Evolutionary conservation across 2,329 filamentous ascomycete genomes (phyloP).

Genomic region (Alternaria sp.): DNA sequence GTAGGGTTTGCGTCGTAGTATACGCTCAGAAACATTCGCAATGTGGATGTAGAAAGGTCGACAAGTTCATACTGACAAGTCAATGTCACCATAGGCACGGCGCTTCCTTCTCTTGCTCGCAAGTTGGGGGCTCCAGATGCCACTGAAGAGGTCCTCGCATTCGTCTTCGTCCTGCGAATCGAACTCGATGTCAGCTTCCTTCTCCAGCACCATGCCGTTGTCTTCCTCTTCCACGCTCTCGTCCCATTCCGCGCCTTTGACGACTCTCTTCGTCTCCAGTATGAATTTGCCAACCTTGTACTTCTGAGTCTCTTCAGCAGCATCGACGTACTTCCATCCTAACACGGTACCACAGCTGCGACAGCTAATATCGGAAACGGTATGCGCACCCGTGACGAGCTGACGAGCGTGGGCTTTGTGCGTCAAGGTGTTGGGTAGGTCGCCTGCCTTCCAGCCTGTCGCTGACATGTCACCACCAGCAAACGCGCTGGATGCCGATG

Average conservation of each 20-base stretch:
- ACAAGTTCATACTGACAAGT: neutral
- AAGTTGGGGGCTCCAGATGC: conserved; percentile 64
- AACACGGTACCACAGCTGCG: conserved; percentile 61
- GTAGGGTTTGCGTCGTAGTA: neutral
- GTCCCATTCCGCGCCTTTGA: conserved; percentile 61
- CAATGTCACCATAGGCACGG: neutral
- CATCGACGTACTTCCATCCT: conserved; percentile 70
- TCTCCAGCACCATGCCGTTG: conserved; percentile 3
- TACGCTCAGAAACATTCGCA: neutral
- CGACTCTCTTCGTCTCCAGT: conserved; percentile 64
- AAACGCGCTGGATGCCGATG: conserved; percentile 36
- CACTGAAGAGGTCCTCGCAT: conserved; percentile 69
- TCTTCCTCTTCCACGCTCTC: conserved; percentile 33
- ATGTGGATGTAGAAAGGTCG: neutral
- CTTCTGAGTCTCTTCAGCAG: conserved; percentile 65
- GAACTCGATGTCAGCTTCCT: conserved; percentile 59
- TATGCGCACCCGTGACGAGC: conserved; percentile 68
- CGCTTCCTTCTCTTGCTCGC: conserved; percentile 51
- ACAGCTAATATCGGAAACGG: conserved; percentile 66
- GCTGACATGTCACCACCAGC: conserved; percentile 5
- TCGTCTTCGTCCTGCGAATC: conserved; percentile 71
- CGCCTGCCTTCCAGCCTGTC: conserved; percentile 27
- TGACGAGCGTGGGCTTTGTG: conserved; percentile 64
- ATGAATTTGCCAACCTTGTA: conserved; percentile 74
- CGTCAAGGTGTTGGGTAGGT: conserved; percentile 65